These are phyloP conservation scores for Penicillium nucicola DNA, from an alignment of 495 filamentous ascomycete genomes.

Conservation along the genomic window DNA sequence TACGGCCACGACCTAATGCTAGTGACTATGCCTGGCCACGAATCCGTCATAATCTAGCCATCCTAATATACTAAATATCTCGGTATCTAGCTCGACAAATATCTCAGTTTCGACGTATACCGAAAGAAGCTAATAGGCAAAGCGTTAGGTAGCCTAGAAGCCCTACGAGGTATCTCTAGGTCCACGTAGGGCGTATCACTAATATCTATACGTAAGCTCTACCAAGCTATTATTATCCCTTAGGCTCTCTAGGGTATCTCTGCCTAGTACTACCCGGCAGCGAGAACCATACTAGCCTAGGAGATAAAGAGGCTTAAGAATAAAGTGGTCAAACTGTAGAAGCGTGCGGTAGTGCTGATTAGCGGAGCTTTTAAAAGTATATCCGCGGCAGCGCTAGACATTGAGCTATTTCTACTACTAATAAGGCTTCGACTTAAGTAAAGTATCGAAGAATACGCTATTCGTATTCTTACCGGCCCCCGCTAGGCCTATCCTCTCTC, in stretches of 20 bases:
- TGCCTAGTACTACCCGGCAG: conserved; percentile 5
- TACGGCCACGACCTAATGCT: too few relatives aligned
- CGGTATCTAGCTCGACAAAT: conserved; percentile 15
- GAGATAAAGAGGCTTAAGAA: not conserved
- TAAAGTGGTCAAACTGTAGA: conserved; percentile 6
- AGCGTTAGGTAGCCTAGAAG: conserved; percentile 5
- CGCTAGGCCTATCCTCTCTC: too few relatives aligned
- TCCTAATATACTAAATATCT: not conserved
- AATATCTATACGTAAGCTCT: conserved; percentile 4
- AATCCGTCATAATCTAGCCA: not conserved
- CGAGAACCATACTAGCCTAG: not conserved
- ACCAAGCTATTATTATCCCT: conserved; percentile 17
- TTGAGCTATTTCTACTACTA: conserved; percentile 11
- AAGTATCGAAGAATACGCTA: conserved; percentile 1
- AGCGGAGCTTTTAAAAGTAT: conserved; percentile 9
- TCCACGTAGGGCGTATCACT: conserved; percentile 16
- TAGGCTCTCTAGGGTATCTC: conserved; percentile 16
- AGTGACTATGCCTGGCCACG: not conserved
- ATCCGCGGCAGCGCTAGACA: not conserved
- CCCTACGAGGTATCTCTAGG: conserved; percentile 6
- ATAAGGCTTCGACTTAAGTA: conserved; percentile 11
- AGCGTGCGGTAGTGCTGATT: conserved; percentile 8
- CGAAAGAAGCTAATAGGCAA: conserved; percentile 8
- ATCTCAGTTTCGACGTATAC: conserved; percentile 11
- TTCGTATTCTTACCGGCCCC: too few relatives aligned